phyloP scores from a whole-genome alignment of 306 rosid species.

The Trifolium pratense region DNA sequence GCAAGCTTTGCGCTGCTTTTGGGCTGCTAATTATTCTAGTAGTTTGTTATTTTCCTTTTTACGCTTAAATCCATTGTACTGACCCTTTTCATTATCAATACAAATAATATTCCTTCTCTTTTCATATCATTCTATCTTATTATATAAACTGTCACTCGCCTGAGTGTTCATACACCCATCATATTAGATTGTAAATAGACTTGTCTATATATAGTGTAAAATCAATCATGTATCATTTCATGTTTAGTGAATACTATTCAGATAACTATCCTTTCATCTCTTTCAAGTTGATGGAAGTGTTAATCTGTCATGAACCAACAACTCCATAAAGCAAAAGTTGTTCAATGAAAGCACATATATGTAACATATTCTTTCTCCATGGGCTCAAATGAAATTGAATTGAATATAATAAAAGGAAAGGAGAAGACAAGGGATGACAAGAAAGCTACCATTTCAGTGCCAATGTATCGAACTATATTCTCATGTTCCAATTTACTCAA shows the following conservation, averaged over 20 bases:
- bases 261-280: conserved; percentile 3
- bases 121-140: too few relatives aligned
- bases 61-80: too few relatives aligned
- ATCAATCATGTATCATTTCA: background rate
- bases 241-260: background rate
- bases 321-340: background rate
- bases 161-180: too few relatives aligned
- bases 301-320: conserved; percentile 6
- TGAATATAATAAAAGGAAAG: background rate
- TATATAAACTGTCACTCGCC: too few relatives aligned
- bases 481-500: conserved; percentile 91
- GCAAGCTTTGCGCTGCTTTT: too few relatives aligned
- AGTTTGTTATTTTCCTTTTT: too few relatives aligned
- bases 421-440: conserved; percentile 1
- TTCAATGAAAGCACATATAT: background rate
- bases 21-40: too few relatives aligned
- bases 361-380: background rate
- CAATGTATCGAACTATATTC: conserved; percentile 87
- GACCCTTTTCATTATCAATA: too few relatives aligned
- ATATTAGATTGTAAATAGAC: conserved; percentile 10
- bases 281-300: conserved; percentile 20
- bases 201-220: background rate
- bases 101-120: too few relatives aligned
- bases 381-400: background rate
- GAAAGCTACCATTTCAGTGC: conserved; percentile 77